Conservation (phyloP, 192 early-diverging fungal species). For the Coemansia sp. region DNA sequence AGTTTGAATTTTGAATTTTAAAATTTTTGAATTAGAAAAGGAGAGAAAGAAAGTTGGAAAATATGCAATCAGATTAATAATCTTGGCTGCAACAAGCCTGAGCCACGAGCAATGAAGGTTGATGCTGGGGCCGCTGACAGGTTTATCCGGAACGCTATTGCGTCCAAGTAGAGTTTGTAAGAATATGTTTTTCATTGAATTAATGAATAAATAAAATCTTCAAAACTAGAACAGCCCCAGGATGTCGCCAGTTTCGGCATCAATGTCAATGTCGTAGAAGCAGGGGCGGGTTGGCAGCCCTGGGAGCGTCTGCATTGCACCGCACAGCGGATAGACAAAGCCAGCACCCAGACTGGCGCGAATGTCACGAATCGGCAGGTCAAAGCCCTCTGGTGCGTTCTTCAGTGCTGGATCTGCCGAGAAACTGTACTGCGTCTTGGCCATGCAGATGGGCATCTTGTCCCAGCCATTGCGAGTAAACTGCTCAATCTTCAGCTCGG, state of each 20-base stretch:
- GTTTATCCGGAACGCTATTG: slow-evolving; percentile 50
- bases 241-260: slow-evolving; percentile 79
- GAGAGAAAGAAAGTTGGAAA: not conserved
- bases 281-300: slow-evolving; percentile 94
- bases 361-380: slow-evolving; percentile 91
- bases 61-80: no score
- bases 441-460: slow-evolving; percentile 96
- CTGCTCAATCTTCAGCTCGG: slow-evolving; percentile 83
- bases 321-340: slow-evolving; percentile 94
- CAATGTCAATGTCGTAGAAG: slow-evolving; percentile 95
- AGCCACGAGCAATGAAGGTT: slow-evolving; percentile 38
- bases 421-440: slow-evolving; percentile 94
- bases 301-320: slow-evolving; percentile 98
- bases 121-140: slow-evolving; percentile 56
- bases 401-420: slow-evolving; percentile 92
- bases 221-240: slow-evolving; percentile 78
- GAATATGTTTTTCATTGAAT: not conserved
- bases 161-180: slow-evolving; percentile 14
- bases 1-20: not conserved
- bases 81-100: slow-evolving; percentile 17
- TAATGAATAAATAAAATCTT: not conserved
- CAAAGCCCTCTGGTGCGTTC: slow-evolving; percentile 89
- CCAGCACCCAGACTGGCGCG: slow-evolving; percentile 94
- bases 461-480: slow-evolving; percentile 88
- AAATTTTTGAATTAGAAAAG: not conserved